Conservation (phyloP, 1,284 basidiomycete genomes). For the Ganoderma meredithae region DNA sequence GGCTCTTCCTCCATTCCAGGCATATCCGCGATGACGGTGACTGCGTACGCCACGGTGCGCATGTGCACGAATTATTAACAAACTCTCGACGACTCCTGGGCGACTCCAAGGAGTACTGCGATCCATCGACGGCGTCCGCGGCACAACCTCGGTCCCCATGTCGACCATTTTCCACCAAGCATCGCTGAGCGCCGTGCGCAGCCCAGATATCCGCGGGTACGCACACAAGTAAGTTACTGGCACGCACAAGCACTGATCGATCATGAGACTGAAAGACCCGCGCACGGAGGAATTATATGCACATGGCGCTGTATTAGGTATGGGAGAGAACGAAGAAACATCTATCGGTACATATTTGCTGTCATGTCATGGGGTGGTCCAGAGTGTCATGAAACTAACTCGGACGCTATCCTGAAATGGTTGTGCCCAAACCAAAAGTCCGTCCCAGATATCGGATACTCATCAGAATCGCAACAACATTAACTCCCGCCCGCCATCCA, state of each 20-base stretch:
- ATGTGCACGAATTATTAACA: too few relatives aligned
- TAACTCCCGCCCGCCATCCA: not conserved
- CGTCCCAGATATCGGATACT: conserved; percentile 5
- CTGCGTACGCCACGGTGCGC: too few relatives aligned
- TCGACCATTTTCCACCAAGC: too few relatives aligned
- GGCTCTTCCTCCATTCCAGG: too few relatives aligned
- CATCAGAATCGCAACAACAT: not conserved
- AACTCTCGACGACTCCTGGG: too few relatives aligned
- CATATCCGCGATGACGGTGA: too few relatives aligned
- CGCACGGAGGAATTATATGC: not conserved
- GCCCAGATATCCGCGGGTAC: not conserved
- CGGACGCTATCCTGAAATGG: not conserved
- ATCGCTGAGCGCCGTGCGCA: not conserved
- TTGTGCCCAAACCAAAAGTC: conserved; percentile 5
- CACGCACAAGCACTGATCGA: not conserved
- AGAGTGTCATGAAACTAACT: too few relatives aligned
- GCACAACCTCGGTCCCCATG: too few relatives aligned
- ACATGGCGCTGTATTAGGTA: not conserved
- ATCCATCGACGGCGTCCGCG: too few relatives aligned
- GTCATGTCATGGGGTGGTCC: too few relatives aligned
- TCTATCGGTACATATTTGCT: conserved; percentile 4
- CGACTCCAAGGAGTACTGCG: too few relatives aligned
- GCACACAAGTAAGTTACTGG: not conserved
- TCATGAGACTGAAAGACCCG: not conserved
- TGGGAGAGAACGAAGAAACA: not conserved